These are phyloP conservation scores for Dryas octopetala DNA, from an alignment of 306 rosid species.

Conservation along the genomic window DNA sequence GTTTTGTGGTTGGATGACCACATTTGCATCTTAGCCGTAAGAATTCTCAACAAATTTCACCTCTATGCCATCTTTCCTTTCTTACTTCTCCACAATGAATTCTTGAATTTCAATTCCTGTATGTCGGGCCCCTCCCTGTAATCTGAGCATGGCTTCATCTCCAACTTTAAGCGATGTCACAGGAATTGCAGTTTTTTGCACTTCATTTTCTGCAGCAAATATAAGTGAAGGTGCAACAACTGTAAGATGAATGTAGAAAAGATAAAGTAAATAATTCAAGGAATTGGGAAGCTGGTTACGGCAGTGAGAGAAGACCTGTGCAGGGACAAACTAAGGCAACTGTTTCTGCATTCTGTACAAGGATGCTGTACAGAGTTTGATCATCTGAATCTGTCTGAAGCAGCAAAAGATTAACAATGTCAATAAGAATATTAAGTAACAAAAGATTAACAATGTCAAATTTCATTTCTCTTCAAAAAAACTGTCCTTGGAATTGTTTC, in stretches of 20 bases:
- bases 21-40: slow-evolving; percentile 15
- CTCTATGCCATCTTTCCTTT: slow-evolving; percentile 4
- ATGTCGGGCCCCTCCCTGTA: slow-evolving; percentile 92
- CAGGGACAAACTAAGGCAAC: slow-evolving; percentile 67
- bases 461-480: not conserved
- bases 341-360: slow-evolving; percentile 86
- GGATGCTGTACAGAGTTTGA: slow-evolving; percentile 62
- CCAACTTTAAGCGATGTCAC: slow-evolving; percentile 79
- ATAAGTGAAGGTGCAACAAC: slow-evolving; percentile 13
- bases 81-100: slow-evolving; percentile 85
- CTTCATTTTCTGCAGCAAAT: slow-evolving; percentile 39
- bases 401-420: not conserved
- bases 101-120: slow-evolving; percentile 92
- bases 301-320: slow-evolving; percentile 43
- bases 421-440: slow-evolving; percentile 1
- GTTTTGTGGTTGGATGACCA: not conserved
- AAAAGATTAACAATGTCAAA: not conserved
- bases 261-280: slow-evolving; percentile 1
- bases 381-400: slow-evolving; percentile 50
- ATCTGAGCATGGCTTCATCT: slow-evolving; percentile 64
- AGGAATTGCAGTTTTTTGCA: slow-evolving; percentile 47
- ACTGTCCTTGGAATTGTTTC: not conserved
- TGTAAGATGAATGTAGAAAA: slow-evolving; percentile 10
- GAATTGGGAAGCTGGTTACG: not conserved
- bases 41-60: slow-evolving; percentile 24